Evolutionary conservation across 2,329 filamentous ascomycete species (phyloP).

Genomic region (Lachnellula suecica): DNA sequence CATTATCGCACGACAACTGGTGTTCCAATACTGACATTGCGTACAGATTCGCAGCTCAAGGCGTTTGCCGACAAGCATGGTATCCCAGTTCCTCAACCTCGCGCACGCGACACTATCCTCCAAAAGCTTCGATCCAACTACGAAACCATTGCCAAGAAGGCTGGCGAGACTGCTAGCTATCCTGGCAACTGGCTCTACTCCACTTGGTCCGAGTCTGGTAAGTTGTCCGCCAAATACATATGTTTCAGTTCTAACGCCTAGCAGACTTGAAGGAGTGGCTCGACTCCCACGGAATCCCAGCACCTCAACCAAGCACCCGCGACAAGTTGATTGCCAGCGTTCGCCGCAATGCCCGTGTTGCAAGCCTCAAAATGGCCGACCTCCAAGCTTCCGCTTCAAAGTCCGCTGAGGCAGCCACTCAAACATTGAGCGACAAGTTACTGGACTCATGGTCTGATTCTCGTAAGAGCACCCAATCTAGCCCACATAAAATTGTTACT

Average conservation of each 20-base stretch:
- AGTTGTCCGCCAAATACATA: neutral
- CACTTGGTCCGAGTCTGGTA: constrained; percentile 76
- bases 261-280: constrained; percentile 89
- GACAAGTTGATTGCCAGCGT: constrained; percentile 87
- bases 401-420: constrained; percentile 68
- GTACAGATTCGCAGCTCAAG: constrained; percentile 89
- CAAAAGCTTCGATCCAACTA: constrained; percentile 79
- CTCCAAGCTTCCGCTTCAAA: constrained; percentile 59
- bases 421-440: constrained; percentile 76
- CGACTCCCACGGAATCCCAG: constrained; percentile 81
- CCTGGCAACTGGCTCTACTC: constrained; percentile 94
- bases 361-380: constrained; percentile 66
- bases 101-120: constrained; percentile 79
- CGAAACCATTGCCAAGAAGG: constrained; percentile 70
- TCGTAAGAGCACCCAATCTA: constrained; percentile 27
- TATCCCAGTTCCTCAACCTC: constrained; percentile 83
- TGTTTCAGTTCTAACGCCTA: constrained; percentile 9
- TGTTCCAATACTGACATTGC: constrained; percentile 2
- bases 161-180: constrained; percentile 77
- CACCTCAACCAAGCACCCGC: constrained; percentile 78
- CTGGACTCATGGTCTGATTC: constrained; percentile 89
- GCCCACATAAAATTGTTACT: neutral
- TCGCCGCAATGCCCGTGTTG: constrained; percentile 84
- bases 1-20: neutral
- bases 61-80: constrained; percentile 85